Conservation (phyloP, 352 stramenopile species). For the Pythium grandisporangium region DNA sequence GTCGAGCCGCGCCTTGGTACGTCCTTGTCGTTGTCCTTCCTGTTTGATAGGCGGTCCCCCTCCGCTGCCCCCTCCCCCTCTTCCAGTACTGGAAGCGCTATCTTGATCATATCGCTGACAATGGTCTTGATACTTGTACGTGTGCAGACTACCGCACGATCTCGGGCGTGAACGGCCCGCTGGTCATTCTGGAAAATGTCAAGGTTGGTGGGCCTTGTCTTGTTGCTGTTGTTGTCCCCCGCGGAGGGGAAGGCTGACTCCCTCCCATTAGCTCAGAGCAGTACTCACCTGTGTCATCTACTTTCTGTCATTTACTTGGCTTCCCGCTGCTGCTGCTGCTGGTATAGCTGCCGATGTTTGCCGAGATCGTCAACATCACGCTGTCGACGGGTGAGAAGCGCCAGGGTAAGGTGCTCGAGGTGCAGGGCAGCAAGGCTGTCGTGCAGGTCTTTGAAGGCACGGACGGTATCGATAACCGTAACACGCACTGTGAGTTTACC, state of each 20-base stretch:
- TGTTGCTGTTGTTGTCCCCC: too few species aligned
- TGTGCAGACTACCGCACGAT: conserved; percentile 94
- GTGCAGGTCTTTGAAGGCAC: conserved; percentile 98
- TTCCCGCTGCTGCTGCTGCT: too few species aligned
- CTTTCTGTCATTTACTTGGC: too few species aligned
- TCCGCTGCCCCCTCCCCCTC: background rate
- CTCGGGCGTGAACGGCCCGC: conserved; percentile 96
- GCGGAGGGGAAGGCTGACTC: too few species aligned
- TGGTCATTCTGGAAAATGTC: conserved; percentile 99
- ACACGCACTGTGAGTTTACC: conserved; percentile 98
- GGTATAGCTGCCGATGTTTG: conserved; percentile 92
- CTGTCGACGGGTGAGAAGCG: conserved; percentile 95
- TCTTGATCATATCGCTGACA: too few species aligned
- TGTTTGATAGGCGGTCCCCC: background rate
- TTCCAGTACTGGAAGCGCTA: too few species aligned
- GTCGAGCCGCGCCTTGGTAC: conserved; percentile 77
- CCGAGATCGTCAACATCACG: conserved; percentile 98
- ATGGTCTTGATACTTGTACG: background rate
- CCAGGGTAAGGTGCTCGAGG: conserved; percentile 92
- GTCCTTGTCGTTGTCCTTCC: conserved; percentile 2
- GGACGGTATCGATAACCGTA: conserved; percentile 97
- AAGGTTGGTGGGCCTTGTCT: conserved; percentile 73
- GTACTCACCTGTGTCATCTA: too few species aligned
- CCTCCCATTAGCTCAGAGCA: too few species aligned
- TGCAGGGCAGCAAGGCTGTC: conserved; percentile 94